A percentile compares a stretch with the other conserved stretches of the same genome.
phyloP scores from a whole-genome alignment of 2,329 filamentous ascomycete genomes.

The Elsinoe arachidis region DNA sequence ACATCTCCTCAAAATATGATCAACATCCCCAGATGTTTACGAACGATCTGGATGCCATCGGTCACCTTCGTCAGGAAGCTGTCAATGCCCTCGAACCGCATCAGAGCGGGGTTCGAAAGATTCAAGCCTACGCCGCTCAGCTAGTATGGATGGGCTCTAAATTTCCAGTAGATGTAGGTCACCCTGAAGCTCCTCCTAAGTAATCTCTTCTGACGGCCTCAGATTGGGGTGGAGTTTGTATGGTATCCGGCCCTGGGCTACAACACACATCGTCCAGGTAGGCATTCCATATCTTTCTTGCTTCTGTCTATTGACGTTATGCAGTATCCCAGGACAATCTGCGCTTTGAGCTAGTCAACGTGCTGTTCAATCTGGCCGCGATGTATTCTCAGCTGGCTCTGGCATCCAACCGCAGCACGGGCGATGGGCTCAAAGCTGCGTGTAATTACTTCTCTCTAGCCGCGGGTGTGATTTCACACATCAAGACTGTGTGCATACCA shows the following conservation, averaged over 20 bases:
- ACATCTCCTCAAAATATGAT: constrained; percentile 97
- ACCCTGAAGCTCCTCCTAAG: too few species aligned
- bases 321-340: constrained; percentile 55
- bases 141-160: constrained; percentile 89
- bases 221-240: constrained; percentile 90
- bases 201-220: not conserved
- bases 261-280: constrained; percentile 62
- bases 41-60: constrained; percentile 78
- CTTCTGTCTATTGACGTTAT: constrained; percentile 15
- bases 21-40: constrained; percentile 97
- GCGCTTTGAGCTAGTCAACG: constrained; percentile 78
- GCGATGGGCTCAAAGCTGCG: constrained; percentile 77
- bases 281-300: constrained; percentile 20
- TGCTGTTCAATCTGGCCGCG: constrained; percentile 86
- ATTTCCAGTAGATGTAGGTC: constrained; percentile 80
- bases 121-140: constrained; percentile 88
- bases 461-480: constrained; percentile 72
- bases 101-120: constrained; percentile 71
- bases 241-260: constrained; percentile 95
- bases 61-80: constrained; percentile 74
- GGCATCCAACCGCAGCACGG: constrained; percentile 64
- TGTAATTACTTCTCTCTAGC: constrained; percentile 84
- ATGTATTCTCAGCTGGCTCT: constrained; percentile 89
- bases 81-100: constrained; percentile 84
- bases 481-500: constrained; percentile 67